A percentile compares a stretch with the other conserved stretches of the same genome.
These are phyloP conservation scores for Xerocomus nothofagi DNA, from an alignment of 1,284 basidiomycete species.

Conservation along the genomic window DNA sequence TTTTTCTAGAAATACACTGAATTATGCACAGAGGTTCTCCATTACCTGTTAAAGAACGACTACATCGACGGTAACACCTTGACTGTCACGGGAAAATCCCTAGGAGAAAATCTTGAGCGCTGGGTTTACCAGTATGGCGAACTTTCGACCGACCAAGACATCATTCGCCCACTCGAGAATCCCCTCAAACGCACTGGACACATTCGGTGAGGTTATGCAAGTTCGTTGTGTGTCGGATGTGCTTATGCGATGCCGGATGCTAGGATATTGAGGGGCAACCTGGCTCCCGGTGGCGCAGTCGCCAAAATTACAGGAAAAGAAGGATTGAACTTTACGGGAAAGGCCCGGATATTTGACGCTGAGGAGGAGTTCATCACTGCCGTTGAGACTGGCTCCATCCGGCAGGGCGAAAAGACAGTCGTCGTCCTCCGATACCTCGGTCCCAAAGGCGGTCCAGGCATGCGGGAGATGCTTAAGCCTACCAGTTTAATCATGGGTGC, in stretches of 20 bases:
- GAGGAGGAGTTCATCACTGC: slow-evolving; percentile 83
- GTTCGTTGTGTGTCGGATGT: background rate
- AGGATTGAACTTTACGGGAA: slow-evolving; percentile 81
- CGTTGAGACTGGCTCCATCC: slow-evolving; percentile 78
- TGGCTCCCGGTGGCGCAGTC: slow-evolving; percentile 93
- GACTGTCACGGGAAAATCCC: slow-evolving; percentile 85
- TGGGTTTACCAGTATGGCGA: slow-evolving; percentile 82
- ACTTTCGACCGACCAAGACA: slow-evolving; percentile 69
- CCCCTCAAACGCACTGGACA: slow-evolving; percentile 91
- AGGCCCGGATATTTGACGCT: slow-evolving; percentile 80
- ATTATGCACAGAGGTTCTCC: slow-evolving; percentile 65
- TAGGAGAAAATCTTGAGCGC: slow-evolving; percentile 85
- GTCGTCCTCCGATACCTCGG: slow-evolving; percentile 87
- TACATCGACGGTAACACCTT: slow-evolving; percentile 83
- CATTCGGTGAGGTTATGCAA: slow-evolving; percentile 66
- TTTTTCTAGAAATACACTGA: slow-evolving; percentile 4
- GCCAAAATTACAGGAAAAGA: slow-evolving; percentile 95
- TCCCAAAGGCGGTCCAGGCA: slow-evolving; percentile 88
- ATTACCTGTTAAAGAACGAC: slow-evolving; percentile 79
- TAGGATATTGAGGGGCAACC: slow-evolving; percentile 81
- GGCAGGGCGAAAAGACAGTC: slow-evolving; percentile 88
- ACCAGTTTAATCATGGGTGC: slow-evolving; percentile 92
- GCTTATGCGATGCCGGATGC: slow-evolving; percentile 2
- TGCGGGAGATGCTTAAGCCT: slow-evolving; percentile 95
- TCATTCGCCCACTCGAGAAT: slow-evolving; percentile 80